Base-by-base conservation (phyloP, 495 filamentous ascomycete genomes). In the Aspergillus hancockii region DNA sequence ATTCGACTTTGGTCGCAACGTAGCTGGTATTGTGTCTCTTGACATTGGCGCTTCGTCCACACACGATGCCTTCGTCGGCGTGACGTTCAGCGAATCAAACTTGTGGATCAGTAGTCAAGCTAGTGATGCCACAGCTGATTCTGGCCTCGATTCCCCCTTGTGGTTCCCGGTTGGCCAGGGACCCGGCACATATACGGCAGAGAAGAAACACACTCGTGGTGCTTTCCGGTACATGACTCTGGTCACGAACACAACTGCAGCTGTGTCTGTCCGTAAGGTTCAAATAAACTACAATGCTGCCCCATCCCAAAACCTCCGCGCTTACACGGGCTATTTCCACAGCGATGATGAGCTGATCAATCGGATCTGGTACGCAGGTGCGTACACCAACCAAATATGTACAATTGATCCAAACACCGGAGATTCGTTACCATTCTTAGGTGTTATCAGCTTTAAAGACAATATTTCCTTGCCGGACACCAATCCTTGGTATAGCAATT, bases 301-400 rank as follows among this genome's bases (percentile, higher is more conserved):
- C 12, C 69, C 82, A 4, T 65, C 79, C 8, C 77, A 83, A n/a
- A 78, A 83, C 57, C 71, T 84, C 8, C 69, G 71, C 28, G 78
- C 75, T 14, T 85, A 86, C 59, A 77, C 76, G 47, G 84, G 85
- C 1, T 87, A 84, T 55, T 87, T 87, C 61, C 79, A 86, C 62
- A 78, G 73, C 49, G 75, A 73, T 54, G 81, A 84, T 59, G 77
- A 84, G 14, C 55, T 79, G 25, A 70, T 88, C 34, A 86, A 88
- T 56, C 67, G 76, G 13, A 76, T 86, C 43, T 88, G 83, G 83
- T 88, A 88, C 63, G 80, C 84, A n/a, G 83, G 83, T 14, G 83
- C 84, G 16, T 88, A 83, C 61, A 88, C 85, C 0, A 70, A 81
- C 31, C 83, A 86, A 65, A 71, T 86, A 8, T 80, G 74, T 36